Evolutionary conservation across 768 basidiomycete species (phyloP), one percentile per base, ranked within the genome.

Genomic region (Mycena alexandri): DNA sequence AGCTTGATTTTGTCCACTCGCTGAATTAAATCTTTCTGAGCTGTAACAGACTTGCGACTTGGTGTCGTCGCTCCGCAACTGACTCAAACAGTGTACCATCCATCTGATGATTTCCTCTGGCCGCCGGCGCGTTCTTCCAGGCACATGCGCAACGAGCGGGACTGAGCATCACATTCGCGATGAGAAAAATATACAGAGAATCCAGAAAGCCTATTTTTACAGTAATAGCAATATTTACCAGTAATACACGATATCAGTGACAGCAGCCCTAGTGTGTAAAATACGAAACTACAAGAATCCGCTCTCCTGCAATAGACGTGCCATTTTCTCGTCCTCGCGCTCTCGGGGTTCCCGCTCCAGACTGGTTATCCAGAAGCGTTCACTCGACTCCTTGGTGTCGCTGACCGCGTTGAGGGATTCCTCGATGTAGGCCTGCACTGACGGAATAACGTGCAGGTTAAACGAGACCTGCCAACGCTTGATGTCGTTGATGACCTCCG

Each of bases 401-500:
- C 77, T 87, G 77, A 88, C 91, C 77, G 88, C 87, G 68, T 87
- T 87, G 69, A 99, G 83, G 2, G 90, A 89, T 53, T 93, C 90
- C 67, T 92, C 90, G 68, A 99, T 87, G 77, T 90, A 98, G 29
- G 84, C 82, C 61, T 89, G 87, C 29, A 99, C 88, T 0, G 84
- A 67, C 0, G 87, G 84, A 17, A 96, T 87, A 8, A 85, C 80
- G 38, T 87, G 84, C 69, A 97, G 89, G 78, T 97, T 96, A 83
- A 95, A 99, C 2, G 93, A 90, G 7, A 92, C 87, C 77, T 99
- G 98, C 89, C 96, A 98, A 33, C 94, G 91, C 77, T 98, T 94
- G 77, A 99, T 98, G 77, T 98, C 96, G 69, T 91, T 90, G 73
- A 99, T 95, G 72, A 99, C 93, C 75, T 98, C 96, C n/a, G 96